Evolutionary conservation across 2,329 filamentous ascomycete species (phyloP), one percentile per base, ranked within the genome.

Genomic region (Xylariaceae sp.): DNA sequence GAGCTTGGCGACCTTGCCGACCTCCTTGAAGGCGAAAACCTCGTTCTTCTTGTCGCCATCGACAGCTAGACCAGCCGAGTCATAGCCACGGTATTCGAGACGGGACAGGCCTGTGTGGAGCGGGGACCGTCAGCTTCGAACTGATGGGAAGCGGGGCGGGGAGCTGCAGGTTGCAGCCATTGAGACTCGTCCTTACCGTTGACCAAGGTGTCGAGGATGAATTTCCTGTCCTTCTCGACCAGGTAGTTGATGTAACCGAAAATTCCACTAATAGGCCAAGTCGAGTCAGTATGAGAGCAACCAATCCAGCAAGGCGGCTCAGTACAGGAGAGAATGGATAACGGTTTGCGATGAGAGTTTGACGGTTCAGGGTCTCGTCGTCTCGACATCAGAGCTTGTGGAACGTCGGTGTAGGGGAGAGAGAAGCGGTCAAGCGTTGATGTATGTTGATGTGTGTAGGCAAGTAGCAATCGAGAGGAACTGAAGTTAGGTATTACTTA

Each of bases 161-260:
- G 46, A 40, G 50, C 44, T 40, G 49, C 51, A 55, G 56, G 48
- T 53, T 48, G 43, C 48, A 48, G 54, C 33, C 40, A 46, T 38
- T 61, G 56, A 50, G 57, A 59, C 59, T 41, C 41, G 55, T 55
- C 77, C 86, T 74, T 75, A 91, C 91, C 93, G 79, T 97, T 97
- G 73, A 97, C 88, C 64, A 99, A 82, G 58, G 93, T 97, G 72
- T 97, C 87, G 70, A 97, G 82, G 73, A 97, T 96, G 78, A 88
- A 95, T 76, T 90, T 92, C 73, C 94, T 86, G 79, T 97, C 93
- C 84, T 96, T 97, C 83, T 97, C 94, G 72, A 97, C 91, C 73
- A 97, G 80, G 78, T 97, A 97, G 81, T 97, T 97, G 80, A 97
- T 90, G 82, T 97, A 97, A 68, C 93, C 93, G 79, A 97, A 95